These are phyloP conservation scores for Solanum peruvianum DNA, from an alignment of 257 asterid genomes.

Conservation along the genomic window DNA sequence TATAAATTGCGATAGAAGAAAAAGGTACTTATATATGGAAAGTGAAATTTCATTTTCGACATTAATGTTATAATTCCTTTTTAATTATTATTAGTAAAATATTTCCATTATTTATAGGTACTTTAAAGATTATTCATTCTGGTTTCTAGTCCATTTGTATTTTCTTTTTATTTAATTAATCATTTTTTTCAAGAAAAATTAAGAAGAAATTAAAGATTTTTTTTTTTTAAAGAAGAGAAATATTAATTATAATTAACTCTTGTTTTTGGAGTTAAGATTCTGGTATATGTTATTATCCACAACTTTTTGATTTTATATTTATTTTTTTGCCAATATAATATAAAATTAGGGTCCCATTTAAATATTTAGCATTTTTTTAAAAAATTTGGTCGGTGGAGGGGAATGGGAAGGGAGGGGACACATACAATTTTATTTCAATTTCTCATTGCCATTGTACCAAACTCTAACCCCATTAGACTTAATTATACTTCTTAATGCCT, in stretches of 20 bases:
- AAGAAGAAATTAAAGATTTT: not conserved
- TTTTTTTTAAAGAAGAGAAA: not conserved
- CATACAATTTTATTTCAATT: not conserved
- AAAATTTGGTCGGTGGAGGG: conserved; percentile 18
- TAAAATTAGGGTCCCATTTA: not conserved
- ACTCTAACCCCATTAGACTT: not conserved
- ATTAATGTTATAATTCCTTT: conserved; percentile 3
- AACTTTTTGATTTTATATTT: not conserved
- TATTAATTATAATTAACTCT: not conserved
- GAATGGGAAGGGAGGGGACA: not conserved
- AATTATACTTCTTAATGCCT: not conserved
- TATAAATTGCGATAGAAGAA: not conserved
- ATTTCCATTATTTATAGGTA: not conserved
- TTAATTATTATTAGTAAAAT: not conserved
- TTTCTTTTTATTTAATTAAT: not conserved
- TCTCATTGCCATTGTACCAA: not conserved
- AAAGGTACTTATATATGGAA: not conserved
- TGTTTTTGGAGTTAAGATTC: not conserved
- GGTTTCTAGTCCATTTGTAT: not conserved
- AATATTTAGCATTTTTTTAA: not conserved
- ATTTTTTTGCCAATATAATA: not conserved
- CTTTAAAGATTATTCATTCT: not conserved
- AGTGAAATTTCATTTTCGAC: conserved; percentile 26
- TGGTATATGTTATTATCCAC: not conserved
- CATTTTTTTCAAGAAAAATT: not conserved